Conservation (phyloP, 2,329 filamentous ascomycete species). For the Xylaria hypoxylon region DNA sequence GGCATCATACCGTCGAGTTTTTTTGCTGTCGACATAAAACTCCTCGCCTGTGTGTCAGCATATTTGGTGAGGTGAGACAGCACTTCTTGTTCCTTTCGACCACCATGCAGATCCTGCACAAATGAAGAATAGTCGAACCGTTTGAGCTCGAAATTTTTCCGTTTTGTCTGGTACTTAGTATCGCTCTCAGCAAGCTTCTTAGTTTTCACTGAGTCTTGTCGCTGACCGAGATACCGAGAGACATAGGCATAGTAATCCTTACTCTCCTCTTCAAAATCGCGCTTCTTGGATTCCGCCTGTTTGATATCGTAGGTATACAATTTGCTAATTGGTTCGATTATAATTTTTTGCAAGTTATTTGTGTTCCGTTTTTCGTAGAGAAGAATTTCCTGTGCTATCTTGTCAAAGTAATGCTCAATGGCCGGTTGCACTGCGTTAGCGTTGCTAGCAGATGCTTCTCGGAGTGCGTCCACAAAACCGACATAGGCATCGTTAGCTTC, state of each 20-base stretch:
- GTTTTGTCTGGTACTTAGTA: slow-evolving; percentile 93
- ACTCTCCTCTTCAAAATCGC: slow-evolving; percentile 98
- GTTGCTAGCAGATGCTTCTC: slow-evolving; percentile 89
- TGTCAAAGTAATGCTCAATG: slow-evolving; percentile 97
- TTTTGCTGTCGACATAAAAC: slow-evolving; percentile 84
- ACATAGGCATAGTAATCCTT: slow-evolving; percentile 98
- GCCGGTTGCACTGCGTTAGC: slow-evolving; percentile 97
- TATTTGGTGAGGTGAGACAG: slow-evolving; percentile 94
- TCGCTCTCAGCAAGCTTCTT: slow-evolving; percentile 97
- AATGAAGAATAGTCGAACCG: slow-evolving; percentile 99
- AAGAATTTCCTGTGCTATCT: slow-evolving; percentile 91
- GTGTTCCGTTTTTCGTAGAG: slow-evolving; percentile 88
- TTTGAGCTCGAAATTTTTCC: slow-evolving; percentile 94
- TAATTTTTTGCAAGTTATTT: slow-evolving; percentile 85
- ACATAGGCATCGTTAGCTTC: slow-evolving; percentile 88
- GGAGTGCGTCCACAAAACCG: slow-evolving; percentile 85
- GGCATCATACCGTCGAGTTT: slow-evolving; percentile 89
- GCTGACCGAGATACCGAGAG: slow-evolving; percentile 92
- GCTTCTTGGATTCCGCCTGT: slow-evolving; percentile 94
- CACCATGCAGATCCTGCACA: slow-evolving; percentile 98
- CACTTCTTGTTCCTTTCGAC: slow-evolving; percentile 98
- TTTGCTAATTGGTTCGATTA: slow-evolving; percentile 93
- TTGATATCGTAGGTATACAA: slow-evolving; percentile 97
- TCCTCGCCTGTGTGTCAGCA: slow-evolving; percentile 87
- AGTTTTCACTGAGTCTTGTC: slow-evolving; percentile 94